These are phyloP conservation scores for Penicillium turbatum DNA, from an alignment of 495 filamentous ascomycete species.

Conservation along the genomic window DNA sequence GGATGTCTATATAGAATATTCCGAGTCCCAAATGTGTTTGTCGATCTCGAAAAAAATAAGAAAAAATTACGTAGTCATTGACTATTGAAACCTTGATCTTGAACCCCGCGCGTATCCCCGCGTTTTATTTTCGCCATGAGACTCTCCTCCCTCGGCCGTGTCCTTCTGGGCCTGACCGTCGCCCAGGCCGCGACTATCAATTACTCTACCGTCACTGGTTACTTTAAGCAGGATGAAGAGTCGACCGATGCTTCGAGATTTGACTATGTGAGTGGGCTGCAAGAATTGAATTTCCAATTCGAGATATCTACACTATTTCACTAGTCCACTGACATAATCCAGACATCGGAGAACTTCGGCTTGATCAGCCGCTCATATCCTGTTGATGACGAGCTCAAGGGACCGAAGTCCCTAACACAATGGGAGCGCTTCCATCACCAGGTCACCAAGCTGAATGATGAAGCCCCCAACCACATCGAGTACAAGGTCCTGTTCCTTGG, in stretches of 20 bases:
- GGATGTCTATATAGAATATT: neutral
- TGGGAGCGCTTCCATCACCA: slow-evolving; percentile 64
- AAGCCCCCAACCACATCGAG: slow-evolving; percentile 39
- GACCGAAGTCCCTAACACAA: slow-evolving; percentile 45
- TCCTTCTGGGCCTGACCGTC: slow-evolving; percentile 22
- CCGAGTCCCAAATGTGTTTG: neutral
- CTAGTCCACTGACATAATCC: neutral
- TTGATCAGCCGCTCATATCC: slow-evolving; percentile 57
- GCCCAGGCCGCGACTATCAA: slow-evolving; percentile 38
- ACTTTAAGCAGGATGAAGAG: slow-evolving; percentile 66
- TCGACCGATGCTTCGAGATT: slow-evolving; percentile 59
- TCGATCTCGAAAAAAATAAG: slow-evolving; percentile 10
- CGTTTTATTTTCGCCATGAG: slow-evolving; percentile 26
- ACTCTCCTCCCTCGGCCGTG: slow-evolving; percentile 18
- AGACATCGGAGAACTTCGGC: slow-evolving; percentile 61
- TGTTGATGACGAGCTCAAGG: slow-evolving; percentile 38
- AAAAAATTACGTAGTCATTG: neutral
- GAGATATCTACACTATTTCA: neutral
- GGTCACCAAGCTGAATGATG: slow-evolving; percentile 51
- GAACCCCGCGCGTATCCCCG: slow-evolving; percentile 1
- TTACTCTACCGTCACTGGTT: slow-evolving; percentile 63
- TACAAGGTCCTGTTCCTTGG: slow-evolving; percentile 70
- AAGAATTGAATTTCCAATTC: neutral
- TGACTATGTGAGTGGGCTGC: slow-evolving; percentile 52
- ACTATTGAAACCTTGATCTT: neutral